Conservation (phyloP, 352 stramenopile genomes). For the Pythium rhizo-oryzae region DNA sequence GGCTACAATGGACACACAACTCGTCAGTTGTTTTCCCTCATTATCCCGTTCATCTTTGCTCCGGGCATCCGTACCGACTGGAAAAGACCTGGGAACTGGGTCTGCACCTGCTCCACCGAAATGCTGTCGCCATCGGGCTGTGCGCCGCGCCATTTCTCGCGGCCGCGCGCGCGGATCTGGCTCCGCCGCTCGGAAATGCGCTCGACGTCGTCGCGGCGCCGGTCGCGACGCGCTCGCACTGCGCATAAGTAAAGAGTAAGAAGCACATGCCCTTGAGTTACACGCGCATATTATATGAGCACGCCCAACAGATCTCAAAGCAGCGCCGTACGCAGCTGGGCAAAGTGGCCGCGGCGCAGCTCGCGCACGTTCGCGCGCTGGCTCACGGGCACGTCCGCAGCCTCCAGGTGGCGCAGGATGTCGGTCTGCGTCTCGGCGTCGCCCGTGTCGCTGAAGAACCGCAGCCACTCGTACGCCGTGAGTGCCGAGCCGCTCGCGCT, state of each 20-base stretch:
- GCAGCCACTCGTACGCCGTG: conserved; percentile 28
- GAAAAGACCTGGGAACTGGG: conserved; percentile 50
- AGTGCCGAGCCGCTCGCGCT: neutral
- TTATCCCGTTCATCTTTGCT: too few relatives aligned
- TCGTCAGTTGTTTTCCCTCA: neutral
- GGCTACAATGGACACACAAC: neutral
- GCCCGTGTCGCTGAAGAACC: conserved; percentile 24
- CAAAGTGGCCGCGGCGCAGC: conserved; percentile 48
- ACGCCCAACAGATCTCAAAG: neutral
- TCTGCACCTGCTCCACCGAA: conserved; percentile 40
- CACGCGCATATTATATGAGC: too few relatives aligned
- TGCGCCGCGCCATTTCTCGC: conserved; percentile 34
- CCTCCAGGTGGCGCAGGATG: conserved; percentile 42
- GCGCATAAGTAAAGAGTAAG: neutral
- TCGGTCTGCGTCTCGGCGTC: conserved; percentile 40
- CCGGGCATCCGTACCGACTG: conserved; percentile 26
- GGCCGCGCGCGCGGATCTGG: conserved; percentile 42
- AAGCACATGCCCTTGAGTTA: neutral
- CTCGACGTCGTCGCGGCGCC: conserved; percentile 18
- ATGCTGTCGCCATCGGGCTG: conserved; percentile 25
- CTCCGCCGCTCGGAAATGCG: conserved; percentile 40
- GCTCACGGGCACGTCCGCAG: conserved; percentile 9
- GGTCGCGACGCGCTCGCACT: conserved; percentile 39
- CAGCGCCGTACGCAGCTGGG: conserved; percentile 39
- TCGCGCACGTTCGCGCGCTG: conserved; percentile 36